These are phyloP conservation scores for Apostasia shenzhenica DNA, from an alignment of 106 monocot genomes.

Conservation along the genomic window DNA sequence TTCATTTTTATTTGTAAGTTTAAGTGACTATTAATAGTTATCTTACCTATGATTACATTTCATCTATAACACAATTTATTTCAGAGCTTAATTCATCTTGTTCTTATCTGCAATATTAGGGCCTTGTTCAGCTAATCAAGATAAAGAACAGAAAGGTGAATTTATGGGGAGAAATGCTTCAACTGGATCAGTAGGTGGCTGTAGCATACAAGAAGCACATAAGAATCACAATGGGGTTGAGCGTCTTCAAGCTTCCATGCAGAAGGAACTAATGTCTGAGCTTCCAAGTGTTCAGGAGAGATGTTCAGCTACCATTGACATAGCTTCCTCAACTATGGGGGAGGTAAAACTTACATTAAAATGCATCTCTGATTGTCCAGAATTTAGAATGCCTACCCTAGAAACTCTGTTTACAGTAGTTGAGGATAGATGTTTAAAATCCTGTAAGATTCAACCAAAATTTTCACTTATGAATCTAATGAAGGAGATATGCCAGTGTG, in stretches of 20 bases:
- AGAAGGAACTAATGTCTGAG: conserved; percentile 5
- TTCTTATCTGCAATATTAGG: background rate
- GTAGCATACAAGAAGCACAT: background rate
- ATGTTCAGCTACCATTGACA: conserved; percentile 18
- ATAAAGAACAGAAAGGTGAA: background rate
- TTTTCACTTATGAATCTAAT: conserved; percentile 44
- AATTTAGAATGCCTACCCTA: conserved; percentile 25
- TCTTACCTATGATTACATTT: background rate
- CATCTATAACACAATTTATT: background rate
- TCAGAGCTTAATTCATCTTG: background rate
- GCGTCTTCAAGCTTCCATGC: background rate
- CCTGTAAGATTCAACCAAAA: conserved; percentile 33
- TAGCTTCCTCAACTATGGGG: conserved; percentile 41
- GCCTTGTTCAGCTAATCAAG: conserved; percentile 6
- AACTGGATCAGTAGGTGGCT: background rate
- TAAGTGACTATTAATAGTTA: too few species aligned
- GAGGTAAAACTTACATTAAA: conserved; percentile 44
- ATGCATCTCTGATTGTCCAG: conserved; percentile 11
- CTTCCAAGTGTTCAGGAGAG: conserved; percentile 4
- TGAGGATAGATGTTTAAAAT: conserved; percentile 38
- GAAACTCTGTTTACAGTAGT: conserved; percentile 28
- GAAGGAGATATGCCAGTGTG: conserved; percentile 36
- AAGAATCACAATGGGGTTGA: background rate
- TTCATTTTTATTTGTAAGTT: too few species aligned
- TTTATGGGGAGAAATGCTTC: background rate